Evolutionary conservation across 2,329 filamentous ascomycete genomes (phyloP).

Genomic region (Fulvia fulva): DNA sequence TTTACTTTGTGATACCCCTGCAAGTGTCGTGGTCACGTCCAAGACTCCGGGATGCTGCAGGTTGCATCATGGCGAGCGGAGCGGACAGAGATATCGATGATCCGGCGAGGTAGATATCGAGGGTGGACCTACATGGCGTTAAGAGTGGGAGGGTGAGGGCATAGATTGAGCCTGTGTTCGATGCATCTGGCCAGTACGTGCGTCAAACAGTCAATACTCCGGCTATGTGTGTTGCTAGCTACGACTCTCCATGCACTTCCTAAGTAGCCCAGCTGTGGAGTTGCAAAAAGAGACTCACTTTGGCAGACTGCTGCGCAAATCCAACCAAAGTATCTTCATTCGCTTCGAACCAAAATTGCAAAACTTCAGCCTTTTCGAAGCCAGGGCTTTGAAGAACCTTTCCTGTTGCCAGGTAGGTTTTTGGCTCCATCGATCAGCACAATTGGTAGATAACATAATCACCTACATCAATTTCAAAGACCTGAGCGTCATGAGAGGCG

Average conservation of each 20-base stretch:
- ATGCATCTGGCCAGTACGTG: no score
- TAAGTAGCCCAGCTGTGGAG: no score
- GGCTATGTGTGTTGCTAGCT: no score
- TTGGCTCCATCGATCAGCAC: neutral
- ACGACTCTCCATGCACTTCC: no score
- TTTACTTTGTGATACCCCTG: no score
- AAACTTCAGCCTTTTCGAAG: neutral
- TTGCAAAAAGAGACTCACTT: no score
- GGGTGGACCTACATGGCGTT: neutral
- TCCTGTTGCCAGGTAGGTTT: neutral
- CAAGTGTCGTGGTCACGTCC: neutral
- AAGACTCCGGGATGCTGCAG: neutral
- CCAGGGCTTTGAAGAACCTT: neutral
- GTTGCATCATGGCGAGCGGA: neutral
- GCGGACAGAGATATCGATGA: neutral
- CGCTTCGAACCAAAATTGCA: neutral
- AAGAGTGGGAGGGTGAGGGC: neutral
- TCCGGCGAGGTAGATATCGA: neutral
- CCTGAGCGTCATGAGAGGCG: neutral
- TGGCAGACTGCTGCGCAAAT: no score
- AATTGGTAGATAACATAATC: neutral
- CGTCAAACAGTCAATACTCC: no score
- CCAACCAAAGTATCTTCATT: neutral
- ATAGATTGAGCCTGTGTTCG: neutral
- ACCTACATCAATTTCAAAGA: neutral